Base-by-base conservation (phyloP, 176 grass and related monocot genomes). In the Guadua angustifolia region DNA sequence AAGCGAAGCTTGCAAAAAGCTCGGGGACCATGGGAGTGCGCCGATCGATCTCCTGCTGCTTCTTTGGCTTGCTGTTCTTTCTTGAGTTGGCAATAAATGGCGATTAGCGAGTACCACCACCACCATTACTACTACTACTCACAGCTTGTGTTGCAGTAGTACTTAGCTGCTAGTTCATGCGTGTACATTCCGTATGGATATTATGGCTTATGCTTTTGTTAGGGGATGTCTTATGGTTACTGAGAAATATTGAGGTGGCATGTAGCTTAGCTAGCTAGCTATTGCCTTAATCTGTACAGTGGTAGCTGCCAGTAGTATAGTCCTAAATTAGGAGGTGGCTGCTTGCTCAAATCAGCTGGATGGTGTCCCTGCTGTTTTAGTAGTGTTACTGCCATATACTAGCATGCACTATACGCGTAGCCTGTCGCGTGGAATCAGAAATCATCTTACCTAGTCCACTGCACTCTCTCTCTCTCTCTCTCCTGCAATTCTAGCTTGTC, bases 371-470 rank as follows among this genome's bases (percentile, higher is more conserved):
- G 26, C 24, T 33, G 32, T 35, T 35, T 63, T 32, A 38, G 16
- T 67, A 16, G 17, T 36, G 2, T 9, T 74, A 36, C 1, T 35
- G 29, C 8, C 25, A 15, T 33, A 4, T 39, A 57, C 24, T 24
- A 45, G 21, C 35, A 36, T 36, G 35, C 39, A 42, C 6, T 8
- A 15, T 49, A 16, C 22, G 47, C 45, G 25, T 79, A 18, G 63
- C 42, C 21, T 81, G 83, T 72, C 64, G 25, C 25, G 9, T 82
- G 83, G 73, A 73, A 82, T 89, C 66, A 58, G 29, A 29, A 29
- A 29, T 29, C 29, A 29, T 29, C 29, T 29, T 29, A 29, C 29
- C 29, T 29, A 29, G 29, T 29, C 29, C 1, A 29, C 29, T 29
- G 29, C 1, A 29, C 1, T 29, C 1, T 29, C 1, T 29, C 1